Evolutionary conservation across 2,329 filamentous ascomycete genomes (phyloP), one percentile per base, ranked within the genome.

Genomic region (Fusarium lyarnte): DNA sequence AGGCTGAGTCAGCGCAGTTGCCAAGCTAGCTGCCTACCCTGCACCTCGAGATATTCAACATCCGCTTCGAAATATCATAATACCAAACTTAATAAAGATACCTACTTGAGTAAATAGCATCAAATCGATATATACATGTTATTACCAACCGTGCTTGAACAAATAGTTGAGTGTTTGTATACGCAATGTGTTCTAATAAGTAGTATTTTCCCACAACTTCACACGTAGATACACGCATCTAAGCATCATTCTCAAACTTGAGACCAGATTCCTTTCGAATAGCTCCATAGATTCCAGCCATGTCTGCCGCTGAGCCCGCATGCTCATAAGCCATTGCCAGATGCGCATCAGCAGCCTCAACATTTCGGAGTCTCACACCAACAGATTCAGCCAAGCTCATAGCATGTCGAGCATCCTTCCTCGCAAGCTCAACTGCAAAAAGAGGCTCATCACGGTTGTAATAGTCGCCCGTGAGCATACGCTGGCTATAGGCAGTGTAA

Each of bases 401-500:
- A 8, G 93, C 93, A 85, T 97, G 94, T 3, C 90, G 83, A 4
- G 91, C 89, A 83, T 97, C 95, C 80, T 97, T 97, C 69, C 92
- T 85, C 10, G 94, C 94, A 66, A 97, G 84, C 79, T 96, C 92
- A 2, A 95, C 93, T 7, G 90, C 90, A 80, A 97, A 97, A 13
- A 96, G 84, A n/a, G 94, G 94, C 77, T 91, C 92, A 29, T 93
- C 89, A 17, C 92, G 86, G 81, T 89, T 87, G 81, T 92, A 90
- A 79, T 97, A 97, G 76, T 94, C 92, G 2, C 94, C 94, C 2
- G 84, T 85, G 52, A 89, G 79, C 92, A 97, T 93, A 27, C 94
- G 88, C 46, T 87, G 88, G 21, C 90, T 91, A 79, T 97, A 97
- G 9, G 89, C 91, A 0, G 90, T 85, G 79, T 94, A 94, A 0